Conservation (phyloP, 352 stramenopile genomes). For the Phytophthora nicotianae region DNA sequence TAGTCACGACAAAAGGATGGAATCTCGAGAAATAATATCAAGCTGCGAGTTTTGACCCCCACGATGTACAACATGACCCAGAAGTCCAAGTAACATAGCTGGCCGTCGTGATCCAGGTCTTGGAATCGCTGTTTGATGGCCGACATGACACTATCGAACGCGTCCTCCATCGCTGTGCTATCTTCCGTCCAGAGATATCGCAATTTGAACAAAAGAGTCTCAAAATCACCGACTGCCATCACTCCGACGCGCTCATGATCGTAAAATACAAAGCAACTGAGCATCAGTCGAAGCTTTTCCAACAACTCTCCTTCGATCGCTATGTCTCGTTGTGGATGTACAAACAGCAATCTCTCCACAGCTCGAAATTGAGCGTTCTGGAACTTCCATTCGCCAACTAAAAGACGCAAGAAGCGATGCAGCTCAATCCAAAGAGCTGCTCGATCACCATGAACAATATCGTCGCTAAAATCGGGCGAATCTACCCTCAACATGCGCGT, state of each 20-base stretch:
- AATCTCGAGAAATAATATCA: slow-evolving; percentile 74
- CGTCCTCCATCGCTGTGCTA: slow-evolving; percentile 10
- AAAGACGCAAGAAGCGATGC: slow-evolving; percentile 63
- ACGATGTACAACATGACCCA: slow-evolving; percentile 87
- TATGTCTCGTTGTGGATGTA: slow-evolving; percentile 30
- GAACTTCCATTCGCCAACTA: slow-evolving; percentile 78
- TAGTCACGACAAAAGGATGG: slow-evolving; percentile 78
- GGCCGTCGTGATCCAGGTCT: slow-evolving; percentile 60
- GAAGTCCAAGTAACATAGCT: slow-evolving; percentile 83
- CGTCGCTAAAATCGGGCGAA: slow-evolving; percentile 10
- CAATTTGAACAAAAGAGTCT: slow-evolving; percentile 53
- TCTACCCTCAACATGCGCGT: slow-evolving; percentile 15
- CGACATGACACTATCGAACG: slow-evolving; percentile 60
- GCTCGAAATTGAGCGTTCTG: slow-evolving; percentile 59
- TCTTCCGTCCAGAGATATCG: slow-evolving; percentile 73
- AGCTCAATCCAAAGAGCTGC: slow-evolving; percentile 57
- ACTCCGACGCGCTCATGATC: slow-evolving; percentile 65
- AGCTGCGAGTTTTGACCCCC: slow-evolving; percentile 48
- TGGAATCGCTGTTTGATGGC: slow-evolving; percentile 53
- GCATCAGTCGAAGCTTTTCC: slow-evolving; percentile 63
- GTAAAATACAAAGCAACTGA: slow-evolving; percentile 80
- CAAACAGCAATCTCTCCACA: slow-evolving; percentile 57
- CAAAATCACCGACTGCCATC: slow-evolving; percentile 56
- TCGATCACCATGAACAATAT: neutral
- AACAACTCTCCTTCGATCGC: slow-evolving; percentile 31